A percentile compares a stretch with the other conserved stretches of the same genome.
These are phyloP conservation scores for Globisporangium barbulae DNA, from an alignment of 352 stramenopile species.

Conservation along the genomic window DNA sequence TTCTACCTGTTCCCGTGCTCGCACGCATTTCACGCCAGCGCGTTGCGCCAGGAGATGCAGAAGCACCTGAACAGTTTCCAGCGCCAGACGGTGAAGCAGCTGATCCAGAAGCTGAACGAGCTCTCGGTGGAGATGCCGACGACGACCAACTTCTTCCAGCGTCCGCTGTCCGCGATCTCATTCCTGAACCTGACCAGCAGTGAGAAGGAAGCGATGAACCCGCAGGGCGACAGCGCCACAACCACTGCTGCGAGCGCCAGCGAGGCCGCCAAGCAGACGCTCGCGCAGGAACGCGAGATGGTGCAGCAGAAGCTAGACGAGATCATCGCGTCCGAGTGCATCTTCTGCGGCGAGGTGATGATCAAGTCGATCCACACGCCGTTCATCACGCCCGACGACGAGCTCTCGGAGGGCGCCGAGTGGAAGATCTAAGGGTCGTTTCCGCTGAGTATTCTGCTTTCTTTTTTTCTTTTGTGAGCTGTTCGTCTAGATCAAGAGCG, in stretches of 20 bases:
- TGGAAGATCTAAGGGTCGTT: slow-evolving; percentile 68
- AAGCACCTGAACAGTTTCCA: slow-evolving; percentile 89
- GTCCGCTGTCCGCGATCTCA: slow-evolving; percentile 48
- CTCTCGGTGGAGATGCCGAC: slow-evolving; percentile 73
- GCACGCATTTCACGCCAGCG: slow-evolving; percentile 92
- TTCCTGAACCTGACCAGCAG: slow-evolving; percentile 68
- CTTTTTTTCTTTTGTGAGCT: not conserved
- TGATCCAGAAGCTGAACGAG: slow-evolving; percentile 87
- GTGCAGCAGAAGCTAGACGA: slow-evolving; percentile 92
- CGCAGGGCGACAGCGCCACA: slow-evolving; percentile 33
- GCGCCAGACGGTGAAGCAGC: slow-evolving; percentile 87
- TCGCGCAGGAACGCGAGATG: slow-evolving; percentile 86
- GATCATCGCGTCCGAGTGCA: slow-evolving; percentile 93
- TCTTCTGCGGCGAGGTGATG: slow-evolving; percentile 95
- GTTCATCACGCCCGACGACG: slow-evolving; percentile 89
- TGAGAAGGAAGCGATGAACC: slow-evolving; percentile 69
- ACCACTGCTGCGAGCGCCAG: slow-evolving; percentile 37
- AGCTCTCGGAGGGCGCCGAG: slow-evolving; percentile 71
- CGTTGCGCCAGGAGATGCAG: slow-evolving; percentile 87
- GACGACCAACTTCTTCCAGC: slow-evolving; percentile 77
- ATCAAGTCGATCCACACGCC: slow-evolving; percentile 93
- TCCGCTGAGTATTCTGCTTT: not conserved
- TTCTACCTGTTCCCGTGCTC: slow-evolving; percentile 95
- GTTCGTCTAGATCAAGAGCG: not conserved
- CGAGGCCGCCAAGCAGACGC: slow-evolving; percentile 64